Evolutionary conservation across 768 basidiomycete genomes (phyloP), one percentile per base, ranked within the genome.

Genomic region (Macrolepiota fuliginosa): DNA sequence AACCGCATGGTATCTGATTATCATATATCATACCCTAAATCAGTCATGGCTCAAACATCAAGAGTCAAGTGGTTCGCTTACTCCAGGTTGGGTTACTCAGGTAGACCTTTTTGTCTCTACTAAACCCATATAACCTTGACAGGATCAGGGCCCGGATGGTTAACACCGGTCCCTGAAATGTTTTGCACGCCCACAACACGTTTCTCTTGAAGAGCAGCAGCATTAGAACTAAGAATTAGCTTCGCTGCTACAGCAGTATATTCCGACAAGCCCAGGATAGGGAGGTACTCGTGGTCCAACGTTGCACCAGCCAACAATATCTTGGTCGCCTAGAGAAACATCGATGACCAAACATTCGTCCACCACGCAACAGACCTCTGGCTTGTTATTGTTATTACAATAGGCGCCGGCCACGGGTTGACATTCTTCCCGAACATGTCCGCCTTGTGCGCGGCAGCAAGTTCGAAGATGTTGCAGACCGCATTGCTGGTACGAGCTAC

Each of bases 61-160:
- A 39, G 32, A 53, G 52, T 50, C 54, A 54, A 55, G 51, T 49
- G 25, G 58, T 12, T 54, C 46, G 65, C 89, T 76, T 76, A 87
- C 95, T 88, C 96, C 96, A 99, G 7, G 96, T 96, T 25, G 96
- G 96, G 68, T 94, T 86, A 70, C 95, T 95, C 67, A 99, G 71
- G 73, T 89, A 94, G 64, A 97, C 76, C 64, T 81, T 83, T 68
- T 90, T 89, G 53, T 82, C 73, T 15, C 75, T 75, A 56, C 86
- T 84, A 79, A 83, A 91, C 2, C 80, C 77, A 76, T 96, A 97
- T 77, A 91, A 95, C 63, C 81, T 81, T 63, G 88, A 86, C 65
- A 98, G 76, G 81, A 97, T 96, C 56, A 94, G 76, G 2, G 88
- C 95, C 96, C 52, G 96, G 83, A 74, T 96, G 95, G 78, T 96